Conservation (phyloP, 495 filamentous ascomycete genomes). For the Lepraria neglecta region DNA sequence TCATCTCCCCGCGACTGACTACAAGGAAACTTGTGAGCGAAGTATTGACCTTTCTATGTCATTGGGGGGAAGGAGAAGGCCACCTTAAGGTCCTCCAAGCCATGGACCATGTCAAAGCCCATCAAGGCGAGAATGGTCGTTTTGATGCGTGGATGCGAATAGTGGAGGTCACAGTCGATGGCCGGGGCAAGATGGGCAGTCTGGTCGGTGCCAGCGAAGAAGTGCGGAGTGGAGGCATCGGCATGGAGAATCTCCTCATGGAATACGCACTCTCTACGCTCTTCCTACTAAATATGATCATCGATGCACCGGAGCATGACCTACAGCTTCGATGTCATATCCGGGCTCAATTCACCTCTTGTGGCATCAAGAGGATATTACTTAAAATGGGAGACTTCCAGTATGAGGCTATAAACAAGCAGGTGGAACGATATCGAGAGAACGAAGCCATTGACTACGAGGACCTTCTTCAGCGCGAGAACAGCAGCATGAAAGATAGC, state of each 20-base stretch:
- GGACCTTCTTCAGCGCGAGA: conserved; percentile 88
- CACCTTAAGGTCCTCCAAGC: conserved; percentile 90
- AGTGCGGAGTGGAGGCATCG: conserved; percentile 91
- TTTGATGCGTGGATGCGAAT: conserved; percentile 99
- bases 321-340: conserved; percentile 90
- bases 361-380: conserved; percentile 89
- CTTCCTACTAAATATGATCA: conserved; percentile 93
- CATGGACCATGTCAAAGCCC: conserved; percentile 83
- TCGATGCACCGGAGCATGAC: conserved; percentile 84
- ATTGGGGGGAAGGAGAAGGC: conserved; percentile 92
- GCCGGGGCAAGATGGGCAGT: conserved; percentile 96
- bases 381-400: conserved; percentile 98
- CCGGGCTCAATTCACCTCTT: conserved; percentile 90
- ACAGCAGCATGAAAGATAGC: conserved; percentile 80
- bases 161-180: conserved; percentile 94
- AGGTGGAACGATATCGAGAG: conserved; percentile 85
- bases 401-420: conserved; percentile 97
- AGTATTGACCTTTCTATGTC: conserved; percentile 91
- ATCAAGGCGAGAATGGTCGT: conserved; percentile 86
- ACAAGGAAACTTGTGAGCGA: conserved; percentile 95
- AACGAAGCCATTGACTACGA: conserved; percentile 98
- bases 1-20: conserved; percentile 82
- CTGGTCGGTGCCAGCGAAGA: conserved; percentile 95
- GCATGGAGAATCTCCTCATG: conserved; percentile 98
- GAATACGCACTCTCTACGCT: conserved; percentile 96